Base-by-base conservation (phyloP, 768 basidiomycete species). In the Suillus paluster region DNA sequence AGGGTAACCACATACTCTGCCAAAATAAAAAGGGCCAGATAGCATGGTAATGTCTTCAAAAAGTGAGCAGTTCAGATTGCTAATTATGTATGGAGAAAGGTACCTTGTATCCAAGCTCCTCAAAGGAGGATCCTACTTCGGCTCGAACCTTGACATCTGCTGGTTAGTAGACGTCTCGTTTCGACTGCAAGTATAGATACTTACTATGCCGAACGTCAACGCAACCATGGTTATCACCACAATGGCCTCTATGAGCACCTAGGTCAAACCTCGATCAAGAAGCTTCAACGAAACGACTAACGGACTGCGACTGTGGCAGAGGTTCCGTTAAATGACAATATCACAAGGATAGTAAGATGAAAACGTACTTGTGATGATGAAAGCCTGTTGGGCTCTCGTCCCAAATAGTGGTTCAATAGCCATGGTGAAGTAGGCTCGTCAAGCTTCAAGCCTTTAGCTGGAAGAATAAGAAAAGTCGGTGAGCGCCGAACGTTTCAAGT, bases 1-100 rank as follows among this genome's bases (percentile, higher is more conserved):
- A 15, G 49, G 36, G 45, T 52, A 39, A 53, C 17, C 57, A 42
- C 41, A 75, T 71, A 93, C 92, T 91, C 92, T 60, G 90, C 93
- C 11, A 95, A 79, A 27, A 88, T 87, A 72, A 94, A 95, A 8
- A 95, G 79, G 4, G 91, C 91, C 6, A 95, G 85, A 72, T 94
- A 95, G 74, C 92, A 94, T 64, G 92, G 88, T 58, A 94, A 72
- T 14, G 92, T 94, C 89, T 92, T 57, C 15, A 45, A 55, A 21
- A 57, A 19, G 39, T 73, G 63, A 64, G 62, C 57, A 48, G 61
- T 58, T 60, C 39, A 65, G 9, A 38, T n/a, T 36, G 45, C 19
- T 8, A 4, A 34, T 9, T 5, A 34, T 39, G 39, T 42, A 49
- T 58, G 19, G 50, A 36, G 15, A 19, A 36, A 46, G 23, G 17